phyloP scores from a whole-genome alignment of 1,284 basidiomycete genomes.

The Ceratobasidium sp. region DNA sequence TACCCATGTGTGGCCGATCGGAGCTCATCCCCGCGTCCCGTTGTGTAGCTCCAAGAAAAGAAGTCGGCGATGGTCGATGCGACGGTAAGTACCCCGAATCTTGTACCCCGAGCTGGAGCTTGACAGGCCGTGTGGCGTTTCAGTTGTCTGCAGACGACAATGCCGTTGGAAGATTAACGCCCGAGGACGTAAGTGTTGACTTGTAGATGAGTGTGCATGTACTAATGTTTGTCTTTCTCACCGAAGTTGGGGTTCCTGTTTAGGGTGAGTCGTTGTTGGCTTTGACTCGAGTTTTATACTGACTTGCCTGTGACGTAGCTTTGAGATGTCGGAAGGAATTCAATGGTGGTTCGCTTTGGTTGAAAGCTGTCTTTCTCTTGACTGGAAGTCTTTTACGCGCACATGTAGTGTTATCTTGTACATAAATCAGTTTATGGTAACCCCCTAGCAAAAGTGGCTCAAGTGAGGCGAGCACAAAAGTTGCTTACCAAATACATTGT shows the following conservation, averaged over 20 bases:
- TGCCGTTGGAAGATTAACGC: constrained; percentile 89
- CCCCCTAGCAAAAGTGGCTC: not conserved
- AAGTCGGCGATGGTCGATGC: constrained; percentile 88
- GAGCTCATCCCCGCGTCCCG: constrained; percentile 44
- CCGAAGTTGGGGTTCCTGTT: constrained; percentile 78
- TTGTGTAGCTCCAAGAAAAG: constrained; percentile 89
- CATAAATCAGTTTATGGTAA: constrained; percentile 2
- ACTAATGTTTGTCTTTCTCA: not conserved
- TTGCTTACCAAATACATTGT: constrained; percentile 33
- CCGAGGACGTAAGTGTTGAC: constrained; percentile 77
- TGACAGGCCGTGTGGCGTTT: not conserved
- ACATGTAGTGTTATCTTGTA: not conserved
- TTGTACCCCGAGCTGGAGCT: constrained; percentile 46
- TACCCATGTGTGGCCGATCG: not conserved
- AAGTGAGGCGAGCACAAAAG: constrained; percentile 28
- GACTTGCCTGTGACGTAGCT: constrained; percentile 16
- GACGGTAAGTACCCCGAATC: constrained; percentile 55
- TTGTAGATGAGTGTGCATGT: constrained; percentile 20
- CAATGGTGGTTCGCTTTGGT: not conserved
- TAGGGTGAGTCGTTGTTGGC: constrained; percentile 59
- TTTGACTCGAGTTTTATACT: not conserved
- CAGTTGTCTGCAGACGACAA: constrained; percentile 76
- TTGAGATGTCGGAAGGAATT: not conserved
- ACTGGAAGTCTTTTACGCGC: not conserved
- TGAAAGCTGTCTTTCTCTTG: not conserved